phyloP scores from a whole-genome alignment of 257 asterid genomes.

The Solanum dulcamara region DNA sequence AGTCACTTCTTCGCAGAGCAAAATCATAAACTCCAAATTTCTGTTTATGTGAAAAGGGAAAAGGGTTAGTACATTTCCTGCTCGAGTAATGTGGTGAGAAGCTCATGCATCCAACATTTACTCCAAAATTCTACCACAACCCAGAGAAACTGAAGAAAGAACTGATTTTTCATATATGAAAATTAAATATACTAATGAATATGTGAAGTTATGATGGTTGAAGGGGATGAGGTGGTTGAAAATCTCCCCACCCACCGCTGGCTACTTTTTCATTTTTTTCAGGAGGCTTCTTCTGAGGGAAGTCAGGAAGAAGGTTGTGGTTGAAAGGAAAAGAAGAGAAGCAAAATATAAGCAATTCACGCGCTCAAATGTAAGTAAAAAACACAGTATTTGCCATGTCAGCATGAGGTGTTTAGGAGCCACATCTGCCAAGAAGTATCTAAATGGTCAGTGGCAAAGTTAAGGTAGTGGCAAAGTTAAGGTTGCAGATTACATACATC shows the following conservation, averaged over 20 bases:
- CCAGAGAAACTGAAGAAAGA: background rate
- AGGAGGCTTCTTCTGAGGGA: background rate
- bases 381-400: background rate
- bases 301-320: background rate
- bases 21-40: background rate
- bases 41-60: background rate
- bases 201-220: background rate
- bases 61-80: background rate
- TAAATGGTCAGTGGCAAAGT: background rate
- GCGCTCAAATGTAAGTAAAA: background rate
- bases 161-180: background rate
- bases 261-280: background rate
- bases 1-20: background rate
- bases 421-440: background rate
- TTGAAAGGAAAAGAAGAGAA: background rate
- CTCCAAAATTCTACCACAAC: background rate
- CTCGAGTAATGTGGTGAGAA: background rate
- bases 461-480: background rate
- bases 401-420: background rate
- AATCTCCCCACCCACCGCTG: background rate
- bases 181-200: background rate
- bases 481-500: background rate
- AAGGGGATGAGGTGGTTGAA: background rate
- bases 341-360: background rate
- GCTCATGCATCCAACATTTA: background rate